These are phyloP conservation scores for Tephrocybe sp. DNA, from an alignment of 768 basidiomycete species.

Conservation along the genomic window DNA sequence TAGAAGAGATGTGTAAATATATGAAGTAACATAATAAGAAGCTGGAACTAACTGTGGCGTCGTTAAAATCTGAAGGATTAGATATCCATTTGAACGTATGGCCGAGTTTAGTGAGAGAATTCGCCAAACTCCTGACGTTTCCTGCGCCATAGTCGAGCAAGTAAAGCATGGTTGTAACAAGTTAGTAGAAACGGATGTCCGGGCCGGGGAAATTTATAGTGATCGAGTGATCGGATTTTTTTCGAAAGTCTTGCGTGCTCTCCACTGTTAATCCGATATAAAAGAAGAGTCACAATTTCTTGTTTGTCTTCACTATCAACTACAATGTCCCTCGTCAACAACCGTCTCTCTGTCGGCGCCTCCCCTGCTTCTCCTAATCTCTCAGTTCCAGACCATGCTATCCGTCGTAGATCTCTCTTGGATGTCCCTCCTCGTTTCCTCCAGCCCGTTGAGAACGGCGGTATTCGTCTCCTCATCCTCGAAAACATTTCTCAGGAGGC, in stretches of 20 bases:
- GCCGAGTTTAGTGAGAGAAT: slow-evolving; percentile 83
- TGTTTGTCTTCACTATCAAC: slow-evolving; percentile 7
- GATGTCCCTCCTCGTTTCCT: slow-evolving; percentile 59
- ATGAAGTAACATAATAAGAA: slow-evolving; percentile 10
- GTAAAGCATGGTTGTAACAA: slow-evolving; percentile 52
- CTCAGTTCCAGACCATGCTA: slow-evolving; percentile 44
- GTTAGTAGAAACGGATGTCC: not conserved
- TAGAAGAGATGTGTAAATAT: slow-evolving; percentile 33
- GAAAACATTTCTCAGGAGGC: slow-evolving; percentile 97
- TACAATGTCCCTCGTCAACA: slow-evolving; percentile 38
- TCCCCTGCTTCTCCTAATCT: slow-evolving; percentile 44
- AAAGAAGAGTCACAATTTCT: slow-evolving; percentile 9
- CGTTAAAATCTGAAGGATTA: slow-evolving; percentile 75
- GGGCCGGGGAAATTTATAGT: slow-evolving; percentile 4
- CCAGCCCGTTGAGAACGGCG: slow-evolving; percentile 81
- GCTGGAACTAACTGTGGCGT: slow-evolving; percentile 75
- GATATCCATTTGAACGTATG: slow-evolving; percentile 90
- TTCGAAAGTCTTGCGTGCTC: slow-evolving; percentile 17
- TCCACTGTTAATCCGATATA: slow-evolving; percentile 8
- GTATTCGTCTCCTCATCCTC: slow-evolving; percentile 78
- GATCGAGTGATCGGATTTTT: slow-evolving; percentile 14
- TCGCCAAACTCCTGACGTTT: slow-evolving; percentile 91
- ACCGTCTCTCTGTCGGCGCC: slow-evolving; percentile 46
- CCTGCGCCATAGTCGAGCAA: slow-evolving; percentile 98
- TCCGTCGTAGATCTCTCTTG: slow-evolving; percentile 32